Percentiles rank a stretch among this genome's conserved stretches.
Evolutionary conservation across 2,329 filamentous ascomycete species (phyloP).

Genomic region (Fusarium dlaminii): DNA sequence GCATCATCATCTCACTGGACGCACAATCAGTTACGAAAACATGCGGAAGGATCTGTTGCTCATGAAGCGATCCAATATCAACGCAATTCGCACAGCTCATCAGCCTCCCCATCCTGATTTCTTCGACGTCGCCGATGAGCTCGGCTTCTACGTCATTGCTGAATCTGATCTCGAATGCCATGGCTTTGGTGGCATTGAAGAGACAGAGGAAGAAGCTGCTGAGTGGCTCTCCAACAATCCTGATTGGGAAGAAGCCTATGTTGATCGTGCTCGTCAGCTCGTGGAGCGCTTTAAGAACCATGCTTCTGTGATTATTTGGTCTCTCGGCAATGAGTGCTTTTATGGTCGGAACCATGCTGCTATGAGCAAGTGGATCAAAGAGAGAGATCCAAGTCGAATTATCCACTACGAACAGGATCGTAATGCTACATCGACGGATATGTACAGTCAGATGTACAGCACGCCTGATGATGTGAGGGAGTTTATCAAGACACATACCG

Average conservation of each 20-base stretch:
- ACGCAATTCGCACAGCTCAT: constrained; percentile 74
- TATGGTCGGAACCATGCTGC: constrained; percentile 73
- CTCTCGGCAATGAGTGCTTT: constrained; percentile 76
- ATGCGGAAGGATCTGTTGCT: constrained; percentile 68
- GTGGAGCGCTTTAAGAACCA: constrained; percentile 70
- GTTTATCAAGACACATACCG: not conserved
- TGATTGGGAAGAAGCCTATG: constrained; percentile 70
- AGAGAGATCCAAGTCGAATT: constrained; percentile 62
- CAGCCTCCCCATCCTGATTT: constrained; percentile 69
- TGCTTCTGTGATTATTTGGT: constrained; percentile 75
- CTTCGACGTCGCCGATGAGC: constrained; percentile 69
- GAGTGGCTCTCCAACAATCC: constrained; percentile 64
- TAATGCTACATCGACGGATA: constrained; percentile 66
- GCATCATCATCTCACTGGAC: constrained; percentile 70
- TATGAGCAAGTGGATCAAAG: constrained; percentile 72
- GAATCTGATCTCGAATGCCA: constrained; percentile 66
- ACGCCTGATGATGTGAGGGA: constrained; percentile 50
- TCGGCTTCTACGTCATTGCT: constrained; percentile 72
- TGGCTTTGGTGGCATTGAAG: constrained; percentile 51
- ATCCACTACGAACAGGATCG: constrained; percentile 74
- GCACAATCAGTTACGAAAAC: constrained; percentile 69
- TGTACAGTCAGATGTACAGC: constrained; percentile 74
- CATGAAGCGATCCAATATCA: constrained; percentile 77
- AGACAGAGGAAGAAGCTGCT: constrained; percentile 18
- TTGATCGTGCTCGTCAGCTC: constrained; percentile 72